phyloP scores from a whole-genome alignment of 768 basidiomycete genomes.

The Cystofilobasidium macerans region DNA sequence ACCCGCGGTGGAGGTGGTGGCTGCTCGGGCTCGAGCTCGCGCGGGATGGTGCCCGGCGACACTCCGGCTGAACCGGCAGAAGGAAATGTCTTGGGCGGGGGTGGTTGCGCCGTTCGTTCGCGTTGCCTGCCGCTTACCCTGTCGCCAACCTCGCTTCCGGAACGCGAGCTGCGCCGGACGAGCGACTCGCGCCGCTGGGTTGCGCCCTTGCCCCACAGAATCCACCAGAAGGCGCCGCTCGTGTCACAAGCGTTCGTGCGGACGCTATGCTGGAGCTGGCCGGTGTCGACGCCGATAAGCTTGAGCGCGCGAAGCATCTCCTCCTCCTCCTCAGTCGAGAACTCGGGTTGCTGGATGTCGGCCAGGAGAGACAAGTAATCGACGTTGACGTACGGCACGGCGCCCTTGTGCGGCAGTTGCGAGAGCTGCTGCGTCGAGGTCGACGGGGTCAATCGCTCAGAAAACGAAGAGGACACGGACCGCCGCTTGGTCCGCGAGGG shows the following conservation, averaged over 20 bases:
- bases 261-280: conserved; percentile 90
- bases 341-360: conserved; percentile 58
- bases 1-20: neutral
- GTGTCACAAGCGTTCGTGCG: conserved; percentile 84
- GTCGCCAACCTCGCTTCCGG: neutral
- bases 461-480: conserved; percentile 75
- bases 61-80: neutral
- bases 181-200: conserved; percentile 43
- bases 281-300: conserved; percentile 74
- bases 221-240: conserved; percentile 90
- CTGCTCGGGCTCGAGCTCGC: neutral
- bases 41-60: neutral
- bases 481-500: conserved; percentile 91
- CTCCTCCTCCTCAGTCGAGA: conserved; percentile 71
- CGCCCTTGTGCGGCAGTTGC: conserved; percentile 27
- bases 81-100: neutral
- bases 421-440: conserved; percentile 28
- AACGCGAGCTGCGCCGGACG: neutral
- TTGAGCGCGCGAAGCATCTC: conserved; percentile 65
- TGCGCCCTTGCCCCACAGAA: conserved; percentile 60
- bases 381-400: conserved; percentile 39
- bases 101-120: neutral
- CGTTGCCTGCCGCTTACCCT: neutral
- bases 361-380: conserved; percentile 39
- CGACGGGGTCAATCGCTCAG: conserved; percentile 31